Base-by-base conservation (phyloP, 1,139 yeast species). In the Debaryomyces nepalensis region DNA sequence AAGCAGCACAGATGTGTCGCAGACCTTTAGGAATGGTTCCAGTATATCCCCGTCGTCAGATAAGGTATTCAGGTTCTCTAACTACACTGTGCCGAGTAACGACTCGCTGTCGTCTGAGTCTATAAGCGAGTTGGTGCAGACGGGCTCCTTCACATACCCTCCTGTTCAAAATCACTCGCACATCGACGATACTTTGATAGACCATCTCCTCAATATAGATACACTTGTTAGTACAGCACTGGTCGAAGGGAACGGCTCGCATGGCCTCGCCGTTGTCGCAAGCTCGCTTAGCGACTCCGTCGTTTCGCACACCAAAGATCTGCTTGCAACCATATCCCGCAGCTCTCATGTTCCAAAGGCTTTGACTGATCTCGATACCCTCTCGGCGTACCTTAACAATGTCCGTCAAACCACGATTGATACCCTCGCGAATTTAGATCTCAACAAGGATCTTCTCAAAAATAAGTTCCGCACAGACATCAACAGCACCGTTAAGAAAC, bases 171-270 rank as follows among this genome's bases (percentile, higher is more conserved):
- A 40, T n/a, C 50, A 48, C 9, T 46, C 57, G 18, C 45, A 51
- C n/a, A 51, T 51, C 24, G 65, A 63, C 40, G 63, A 61, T 4
- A 65, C 60, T 8, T 48, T 69, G 34, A 61, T 65, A 6, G 60
- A 61, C 34, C 64, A 65, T 41, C 50, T 68, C 33, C 47, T 70
- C 14, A 67, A 68, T 41, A 63, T 70, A 30, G 76, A 70, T 47
- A 54, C 59, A 4, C 58, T 66, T 9, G 45, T 58, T n/a, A 4
- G 29, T 12, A 12, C 16, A 11, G 5, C n/a, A n/a, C n/a, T n/a
- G n/a, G n/a, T n/a, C n/a, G n/a, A n/a, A n/a, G n/a, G n/a, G n/a
- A n/a, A n/a, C n/a, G n/a, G n/a, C n/a, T n/a, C n/a, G n/a, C n/a
- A 26, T 10, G 16, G 29, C 10, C 29, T 34, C 31, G 37, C 37